Base-by-base conservation (phyloP, 2,329 filamentous ascomycete species). In the Alternaria sp. region DNA sequence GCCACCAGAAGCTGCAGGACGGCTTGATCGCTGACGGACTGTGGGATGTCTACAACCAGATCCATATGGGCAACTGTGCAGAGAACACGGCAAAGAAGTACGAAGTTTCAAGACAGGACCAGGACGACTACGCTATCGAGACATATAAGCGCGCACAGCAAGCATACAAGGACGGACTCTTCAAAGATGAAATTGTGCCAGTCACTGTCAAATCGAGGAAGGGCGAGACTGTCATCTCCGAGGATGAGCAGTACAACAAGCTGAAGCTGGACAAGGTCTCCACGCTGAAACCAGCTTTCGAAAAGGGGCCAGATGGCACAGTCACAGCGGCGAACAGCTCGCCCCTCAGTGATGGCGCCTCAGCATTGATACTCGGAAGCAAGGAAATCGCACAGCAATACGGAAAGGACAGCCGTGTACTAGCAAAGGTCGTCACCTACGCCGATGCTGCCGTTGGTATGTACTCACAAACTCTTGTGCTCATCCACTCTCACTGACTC, bases 51-150 rank as follows among this genome's bases (percentile, higher is more conserved):
- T 99, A 97, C 81, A 93, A 97, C 78, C 88, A 97, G 77, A 91
- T 97, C 74, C 95, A 98, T 81, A 99, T 99, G 95, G 95, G 95
- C 44, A 93, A 95, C 71, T 99, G 95, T 77, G 94, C 94, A 16
- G 95, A 99, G 83, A 92, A 90, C 69, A 97, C 94, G 2, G 95
- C 92, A 49, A 97, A 97, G 85, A 94, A 94, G 72, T 87, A 92
- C 79, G 83, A 86, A 1, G 87, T 99, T 65, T 90, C 90, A 9
- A 85, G 95, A 14, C 89, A 97, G 79, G 89, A 92, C 77, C 95
- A 99, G 82, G 95, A 99, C 74, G 86, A 90, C 66, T 98, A 96
- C 75, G 92, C 95, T 14, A 93, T 97, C 63, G 86, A 88, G 78
- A 95, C 91, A 4, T 99, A 97, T 80, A 87, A 93, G 81, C 90